Evolutionary conservation across 1,284 basidiomycete genomes (phyloP).

Genomic region (Apiotrichum gamsii): DNA sequence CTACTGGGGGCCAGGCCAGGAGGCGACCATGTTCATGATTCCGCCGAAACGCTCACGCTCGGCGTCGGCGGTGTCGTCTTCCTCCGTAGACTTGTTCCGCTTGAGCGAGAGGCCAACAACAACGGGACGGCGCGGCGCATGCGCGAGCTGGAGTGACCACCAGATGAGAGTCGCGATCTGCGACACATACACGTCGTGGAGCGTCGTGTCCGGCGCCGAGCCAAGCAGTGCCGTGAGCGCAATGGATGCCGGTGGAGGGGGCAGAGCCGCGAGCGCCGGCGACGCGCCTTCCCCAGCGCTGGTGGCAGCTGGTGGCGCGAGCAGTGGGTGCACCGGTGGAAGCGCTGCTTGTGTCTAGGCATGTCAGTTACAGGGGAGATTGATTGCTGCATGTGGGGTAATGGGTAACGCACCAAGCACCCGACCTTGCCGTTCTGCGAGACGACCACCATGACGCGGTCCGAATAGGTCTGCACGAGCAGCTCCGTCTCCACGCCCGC

Average conservation of each 20-base stretch:
- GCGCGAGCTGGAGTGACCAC: constrained; percentile 52
- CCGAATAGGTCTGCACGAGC: constrained; percentile 67
- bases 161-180: constrained; percentile 82
- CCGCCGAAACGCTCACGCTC: constrained; percentile 60
- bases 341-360: constrained; percentile 72
- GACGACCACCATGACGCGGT: constrained; percentile 70
- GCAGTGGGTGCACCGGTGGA: constrained; percentile 62
- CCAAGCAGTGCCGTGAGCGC: constrained; percentile 72
- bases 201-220: constrained; percentile 54
- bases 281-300: too few species aligned
- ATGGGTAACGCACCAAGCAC: constrained; percentile 56
- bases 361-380: too few species aligned
- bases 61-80: constrained; percentile 15
- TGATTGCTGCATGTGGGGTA: too few species aligned
- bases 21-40: constrained; percentile 61
- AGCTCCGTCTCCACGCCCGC: constrained; percentile 63
- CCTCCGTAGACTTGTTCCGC: constrained; percentile 50
- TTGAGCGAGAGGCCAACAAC: constrained; percentile 38
- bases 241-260: constrained; percentile 64
- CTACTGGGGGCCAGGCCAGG: constrained; percentile 39
- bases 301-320: constrained; percentile 62
- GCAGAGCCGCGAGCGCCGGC: constrained; percentile 55
- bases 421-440: constrained; percentile 82
- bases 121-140: constrained; percentile 26
- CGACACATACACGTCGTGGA: constrained; percentile 73